Percentiles rank a stretch among this genome's conserved stretches.
Conservation (phyloP, 305 asterid genomes). For the Plantago coronopus region DNA sequence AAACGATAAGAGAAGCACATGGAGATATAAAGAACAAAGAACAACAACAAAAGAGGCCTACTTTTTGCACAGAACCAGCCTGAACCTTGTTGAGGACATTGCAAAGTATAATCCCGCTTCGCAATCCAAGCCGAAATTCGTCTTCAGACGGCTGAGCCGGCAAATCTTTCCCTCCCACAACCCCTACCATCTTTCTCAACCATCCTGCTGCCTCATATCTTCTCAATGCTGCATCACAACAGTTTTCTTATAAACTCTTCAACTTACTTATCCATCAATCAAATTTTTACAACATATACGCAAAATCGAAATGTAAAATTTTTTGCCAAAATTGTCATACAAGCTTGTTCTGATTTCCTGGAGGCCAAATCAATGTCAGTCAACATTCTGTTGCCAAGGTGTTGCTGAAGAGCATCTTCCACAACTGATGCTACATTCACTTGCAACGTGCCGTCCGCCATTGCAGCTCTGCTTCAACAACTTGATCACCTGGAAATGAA, state of each 20-base stretch:
- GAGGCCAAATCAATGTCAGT: constrained; percentile 67
- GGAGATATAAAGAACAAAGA: constrained; percentile 9
- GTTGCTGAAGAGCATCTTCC: constrained; percentile 66
- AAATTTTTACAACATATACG: background rate
- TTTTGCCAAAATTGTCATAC: constrained; percentile 32
- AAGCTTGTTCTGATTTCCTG: constrained; percentile 70
- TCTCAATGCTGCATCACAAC: constrained; percentile 61
- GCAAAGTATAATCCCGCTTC: constrained; percentile 93
- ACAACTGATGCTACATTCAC: constrained; percentile 53
- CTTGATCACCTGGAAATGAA: background rate
- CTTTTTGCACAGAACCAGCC: constrained; percentile 81
- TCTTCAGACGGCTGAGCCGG: constrained; percentile 93
- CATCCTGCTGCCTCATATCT: constrained; percentile 83
- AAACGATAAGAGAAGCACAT: background rate
- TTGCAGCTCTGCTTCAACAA: constrained; percentile 21
- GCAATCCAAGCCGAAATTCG: constrained; percentile 66
- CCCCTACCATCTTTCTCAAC: constrained; percentile 83
- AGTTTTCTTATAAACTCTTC: background rate
- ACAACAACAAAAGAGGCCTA: constrained; percentile 27
- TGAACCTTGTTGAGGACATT: constrained; percentile 80
- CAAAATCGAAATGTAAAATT: background rate
- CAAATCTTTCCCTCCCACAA: constrained; percentile 71
- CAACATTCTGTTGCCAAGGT: constrained; percentile 38
- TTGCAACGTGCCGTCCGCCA: constrained; percentile 52
- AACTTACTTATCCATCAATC: too few species aligned